phyloP scores from a whole-genome alignment of 164 flowering plant species.

The Euptelea pleiosperma region DNA sequence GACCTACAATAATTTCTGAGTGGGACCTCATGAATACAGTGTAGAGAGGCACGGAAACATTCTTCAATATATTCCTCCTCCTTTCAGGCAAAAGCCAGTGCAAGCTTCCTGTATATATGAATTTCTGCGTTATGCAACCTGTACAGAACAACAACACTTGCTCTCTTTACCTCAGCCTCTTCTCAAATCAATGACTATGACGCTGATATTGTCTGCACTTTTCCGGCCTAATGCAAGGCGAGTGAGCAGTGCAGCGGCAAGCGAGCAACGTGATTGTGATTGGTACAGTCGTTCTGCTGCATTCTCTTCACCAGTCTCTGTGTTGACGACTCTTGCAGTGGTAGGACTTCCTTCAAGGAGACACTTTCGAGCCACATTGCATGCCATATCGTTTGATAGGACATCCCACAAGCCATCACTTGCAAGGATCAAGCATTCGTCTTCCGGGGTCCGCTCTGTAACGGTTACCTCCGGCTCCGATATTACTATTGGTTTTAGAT shows the following conservation, averaged over 20 bases:
- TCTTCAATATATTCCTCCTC: no score
- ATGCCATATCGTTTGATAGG: slow-evolving; percentile 41
- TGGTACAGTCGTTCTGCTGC: slow-evolving; percentile 13
- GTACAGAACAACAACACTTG: no score
- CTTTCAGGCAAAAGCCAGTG: no score
- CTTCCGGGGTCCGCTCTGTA: slow-evolving; percentile 37
- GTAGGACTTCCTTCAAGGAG: slow-evolving; percentile 25
- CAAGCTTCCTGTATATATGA: no score
- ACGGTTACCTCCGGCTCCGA: slow-evolving; percentile 54
- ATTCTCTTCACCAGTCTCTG: slow-evolving; percentile 10
- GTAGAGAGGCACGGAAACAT: no score
- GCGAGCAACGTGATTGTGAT: slow-evolving; percentile 22
- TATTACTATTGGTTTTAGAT: slow-evolving; percentile 44
- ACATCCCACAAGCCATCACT: slow-evolving; percentile 79
- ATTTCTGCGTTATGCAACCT: no score
- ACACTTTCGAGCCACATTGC: slow-evolving; percentile 37
- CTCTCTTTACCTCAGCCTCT: slow-evolving; percentile 8
- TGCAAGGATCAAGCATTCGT: slow-evolving; percentile 57
- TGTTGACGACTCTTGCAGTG: neutral
- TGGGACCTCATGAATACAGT: no score
- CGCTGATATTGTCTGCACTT: slow-evolving; percentile 56
- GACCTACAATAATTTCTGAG: no score
- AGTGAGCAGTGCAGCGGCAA: slow-evolving; percentile 58
- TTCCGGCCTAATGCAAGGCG: slow-evolving; percentile 54
- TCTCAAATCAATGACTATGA: slow-evolving; percentile 51